phyloP scores from a whole-genome alignment of 768 basidiomycete genomes.

The Dioszegia aurantiaca region DNA sequence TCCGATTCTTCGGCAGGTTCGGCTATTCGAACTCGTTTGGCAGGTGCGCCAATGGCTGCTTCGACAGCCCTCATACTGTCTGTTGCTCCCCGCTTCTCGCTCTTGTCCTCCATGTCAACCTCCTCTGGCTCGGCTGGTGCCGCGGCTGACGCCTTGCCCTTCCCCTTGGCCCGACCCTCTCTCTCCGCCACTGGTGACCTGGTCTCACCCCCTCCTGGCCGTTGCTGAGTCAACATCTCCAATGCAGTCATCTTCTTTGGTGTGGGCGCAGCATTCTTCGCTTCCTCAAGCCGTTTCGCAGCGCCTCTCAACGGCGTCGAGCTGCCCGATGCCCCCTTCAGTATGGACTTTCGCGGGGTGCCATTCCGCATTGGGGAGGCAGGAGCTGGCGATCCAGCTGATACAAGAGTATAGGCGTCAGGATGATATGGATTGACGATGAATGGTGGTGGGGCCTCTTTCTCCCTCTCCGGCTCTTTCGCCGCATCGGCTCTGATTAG shows the following conservation, averaged over 20 bases:
- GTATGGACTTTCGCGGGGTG: conserved; percentile 23
- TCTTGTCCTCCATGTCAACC: conserved; percentile 13
- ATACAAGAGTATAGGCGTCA: conserved; percentile 18
- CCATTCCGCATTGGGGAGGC: background rate
- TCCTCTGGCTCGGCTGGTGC: background rate
- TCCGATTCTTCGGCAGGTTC: conserved; percentile 1
- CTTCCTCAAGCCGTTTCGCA: conserved; percentile 36
- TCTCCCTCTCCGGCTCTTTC: too few relatives aligned
- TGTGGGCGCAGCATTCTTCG: conserved; percentile 14
- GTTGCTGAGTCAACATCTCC: conserved; percentile 11
- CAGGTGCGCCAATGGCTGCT: background rate
- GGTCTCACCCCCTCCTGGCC: too few relatives aligned
- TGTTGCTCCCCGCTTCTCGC: background rate
- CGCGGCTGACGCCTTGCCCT: conserved; percentile 7
- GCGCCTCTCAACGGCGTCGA: conserved; percentile 37
- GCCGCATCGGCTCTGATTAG: conserved; percentile 33
- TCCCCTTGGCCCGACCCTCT: background rate
- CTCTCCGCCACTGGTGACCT: too few relatives aligned
- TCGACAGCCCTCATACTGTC: background rate
- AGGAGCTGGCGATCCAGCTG: conserved; percentile 5
- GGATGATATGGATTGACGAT: conserved; percentile 40
- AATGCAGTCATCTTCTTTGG: conserved; percentile 13
- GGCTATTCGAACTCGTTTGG: background rate
- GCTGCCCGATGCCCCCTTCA: conserved; percentile 3
- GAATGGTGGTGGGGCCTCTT: conserved; percentile 18